phyloP scores from a whole-genome alignment of 2,329 filamentous ascomycete genomes.

The Tetracladium maxilliforme region DNA sequence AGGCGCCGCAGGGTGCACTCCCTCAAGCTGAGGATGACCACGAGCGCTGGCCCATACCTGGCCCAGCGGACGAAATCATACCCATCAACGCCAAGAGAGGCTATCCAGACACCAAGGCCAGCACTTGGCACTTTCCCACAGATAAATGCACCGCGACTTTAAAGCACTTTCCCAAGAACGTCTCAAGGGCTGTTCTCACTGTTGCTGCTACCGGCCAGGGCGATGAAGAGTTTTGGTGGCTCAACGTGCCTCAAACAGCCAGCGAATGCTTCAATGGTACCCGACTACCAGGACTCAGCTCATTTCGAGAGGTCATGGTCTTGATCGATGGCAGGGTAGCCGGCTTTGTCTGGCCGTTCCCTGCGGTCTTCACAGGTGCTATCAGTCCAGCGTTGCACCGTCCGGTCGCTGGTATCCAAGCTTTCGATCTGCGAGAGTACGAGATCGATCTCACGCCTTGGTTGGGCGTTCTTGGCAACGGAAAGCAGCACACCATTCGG shows the following conservation, averaged over 20 bases:
- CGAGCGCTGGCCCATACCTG: no score
- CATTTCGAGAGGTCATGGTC: slow-evolving; percentile 67
- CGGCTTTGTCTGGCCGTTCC: slow-evolving; percentile 70
- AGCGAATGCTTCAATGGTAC: slow-evolving; percentile 43
- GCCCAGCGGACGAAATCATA: slow-evolving; percentile 49
- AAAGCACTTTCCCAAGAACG: slow-evolving; percentile 56
- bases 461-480: slow-evolving; percentile 54
- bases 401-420: slow-evolving; percentile 63
- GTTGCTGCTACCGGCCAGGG: slow-evolving; percentile 67
- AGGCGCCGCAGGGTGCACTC: no score
- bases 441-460: slow-evolving; percentile 75
- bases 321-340: slow-evolving; percentile 58
- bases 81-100: slow-evolving; percentile 43
- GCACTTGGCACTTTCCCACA: slow-evolving; percentile 12
- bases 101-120: slow-evolving; percentile 9
- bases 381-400: slow-evolving; percentile 64
- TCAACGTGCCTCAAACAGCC: slow-evolving; percentile 54
- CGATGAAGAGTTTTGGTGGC: slow-evolving; percentile 76
- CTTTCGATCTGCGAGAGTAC: slow-evolving; percentile 65
- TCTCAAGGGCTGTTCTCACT: slow-evolving; percentile 55
- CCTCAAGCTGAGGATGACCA: slow-evolving; percentile 24
- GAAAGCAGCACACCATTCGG: slow-evolving; percentile 47
- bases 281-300: slow-evolving; percentile 52
- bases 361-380: slow-evolving; percentile 70
- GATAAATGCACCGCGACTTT: no score